Base-by-base conservation (phyloP, 208 protist genomes). In the Strigomonas culicis region DNA sequence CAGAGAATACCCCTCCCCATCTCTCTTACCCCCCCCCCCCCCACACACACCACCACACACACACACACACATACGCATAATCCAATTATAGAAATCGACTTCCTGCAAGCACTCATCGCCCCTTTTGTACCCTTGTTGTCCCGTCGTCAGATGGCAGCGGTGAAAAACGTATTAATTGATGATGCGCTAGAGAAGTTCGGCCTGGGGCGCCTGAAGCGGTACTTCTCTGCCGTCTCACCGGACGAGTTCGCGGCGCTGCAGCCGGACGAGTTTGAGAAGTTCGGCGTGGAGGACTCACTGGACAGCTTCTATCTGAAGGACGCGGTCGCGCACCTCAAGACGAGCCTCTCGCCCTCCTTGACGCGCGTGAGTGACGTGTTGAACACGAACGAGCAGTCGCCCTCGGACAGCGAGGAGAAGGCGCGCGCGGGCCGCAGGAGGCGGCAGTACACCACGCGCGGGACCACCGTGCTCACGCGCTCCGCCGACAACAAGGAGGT, bases 401-500 rank as follows among this genome's bases (percentile, higher is more conserved):
- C 46, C 46, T 63, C 60, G 8, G 50, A 52, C 4, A 49, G 50
- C 17, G 66, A 63, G 17, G 63, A 75, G 32, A 66, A 67, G 53
- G 64, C 25, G 22, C 43, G 25, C 66, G 52, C 56, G 25, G 39
- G 59, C 56, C 65, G 21, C 72, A 71, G 51, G 66, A 53, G 69
- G 15, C 72, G 68, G 21, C 72, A 65, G 32, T 83, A 77, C 71
- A 89, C 70, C 31, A 59, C 74, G 13, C 84, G 74, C 31, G 82
- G 82, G 36, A 88, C 82, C 22, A 88, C 82, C 6, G 77, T 88
- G 3, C 74, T 88, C 15, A 82, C 75, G 13, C 70, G 58, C 28
- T 71, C 73, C 22, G 21, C 57, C 19, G 73, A 68, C 57, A 53
- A 66, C 47, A 51, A 27, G 17, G 67, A 72, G 57, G 77, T 84